phyloP scores from a whole-genome alignment of 2,329 filamentous ascomycete genomes.

The Ophiostoma ulmi region DNA sequence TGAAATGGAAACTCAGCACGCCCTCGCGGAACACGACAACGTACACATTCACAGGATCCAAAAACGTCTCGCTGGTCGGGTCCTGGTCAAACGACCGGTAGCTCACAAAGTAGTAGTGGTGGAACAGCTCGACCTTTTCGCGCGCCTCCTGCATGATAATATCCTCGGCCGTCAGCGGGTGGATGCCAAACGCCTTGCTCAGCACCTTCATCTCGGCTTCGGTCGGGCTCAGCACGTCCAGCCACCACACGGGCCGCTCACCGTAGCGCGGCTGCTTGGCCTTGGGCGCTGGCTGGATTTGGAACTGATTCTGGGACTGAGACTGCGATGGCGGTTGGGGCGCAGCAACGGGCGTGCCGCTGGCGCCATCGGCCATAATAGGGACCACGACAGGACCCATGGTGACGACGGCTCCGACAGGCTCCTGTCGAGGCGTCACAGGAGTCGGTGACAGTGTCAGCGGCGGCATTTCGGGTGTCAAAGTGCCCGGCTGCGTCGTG shows the following conservation, averaged over 20 bases:
- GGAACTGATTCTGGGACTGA: neutral
- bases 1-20: slow-evolving; percentile 94
- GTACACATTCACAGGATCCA: slow-evolving; percentile 96
- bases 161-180: slow-evolving; percentile 90
- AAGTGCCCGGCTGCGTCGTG: neutral
- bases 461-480: neutral
- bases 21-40: slow-evolving; percentile 95
- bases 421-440: neutral
- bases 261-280: slow-evolving; percentile 51
- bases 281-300: neutral
- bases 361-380: neutral
- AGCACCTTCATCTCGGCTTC: slow-evolving; percentile 94
- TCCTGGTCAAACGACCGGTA: slow-evolving; percentile 98
- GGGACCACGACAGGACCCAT: neutral
- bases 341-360: neutral
- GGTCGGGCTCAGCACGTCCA: slow-evolving; percentile 85
- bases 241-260: slow-evolving; percentile 90
- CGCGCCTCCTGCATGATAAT: slow-evolving; percentile 96
- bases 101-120: slow-evolving; percentile 97
- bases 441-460: neutral
- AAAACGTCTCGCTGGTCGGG: slow-evolving; percentile 76
- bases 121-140: slow-evolving; percentile 96
- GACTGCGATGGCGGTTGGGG: neutral
- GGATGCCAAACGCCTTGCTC: slow-evolving; percentile 88
- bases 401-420: neutral